Base-by-base conservation (phyloP, 306 rosid genomes). In the Canavalia gladiata region DNA sequence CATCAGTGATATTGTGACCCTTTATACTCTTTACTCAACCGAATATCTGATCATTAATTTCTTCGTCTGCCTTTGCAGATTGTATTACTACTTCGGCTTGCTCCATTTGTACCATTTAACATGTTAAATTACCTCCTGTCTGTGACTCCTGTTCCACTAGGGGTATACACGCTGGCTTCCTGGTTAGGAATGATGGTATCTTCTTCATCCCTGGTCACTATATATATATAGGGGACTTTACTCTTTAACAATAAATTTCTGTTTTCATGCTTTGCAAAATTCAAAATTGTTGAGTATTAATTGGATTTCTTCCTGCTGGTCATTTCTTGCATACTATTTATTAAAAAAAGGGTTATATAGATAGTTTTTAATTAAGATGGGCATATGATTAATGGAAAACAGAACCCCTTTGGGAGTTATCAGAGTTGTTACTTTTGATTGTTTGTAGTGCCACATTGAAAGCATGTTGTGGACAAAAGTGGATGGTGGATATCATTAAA, bases 141-240 rank as follows among this genome's bases (percentile, higher is more conserved):
- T 3, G 97, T 95, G 77, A 95, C 98, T 72, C 97, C 98, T 25
- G 87, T 92, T 90, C 47, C 97, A 46, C 12, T 91, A 13, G 89
- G 89, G 68, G 91, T 89, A 74, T 95, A 92, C 90, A 78, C 89
- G 75, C 82, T 95, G 84, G 91, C 97, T 75, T 91, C 97, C 51
- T 95, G 98, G 98, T 73, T 95, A 72, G 98, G 98, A 85, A 95
- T 92, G 98, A 88, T 95, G 97, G 97, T 92, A 89, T 73, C 30
- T 74, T 84, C 82, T 87, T 79, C 45, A 77, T 57, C 87, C 76
- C 66, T 81, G 55, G 67, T 74, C 47, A 18, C 37, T 70, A 18
- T 18, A 18, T 81, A 54, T 57, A 8, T 52, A 31, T 60, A 29
- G 41, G 30, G 43, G 57, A 47, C 29, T 54, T 82, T 41, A 30